phyloP scores from a whole-genome alignment of 768 basidiomycete species.

The Amanita exitialis region DNA sequence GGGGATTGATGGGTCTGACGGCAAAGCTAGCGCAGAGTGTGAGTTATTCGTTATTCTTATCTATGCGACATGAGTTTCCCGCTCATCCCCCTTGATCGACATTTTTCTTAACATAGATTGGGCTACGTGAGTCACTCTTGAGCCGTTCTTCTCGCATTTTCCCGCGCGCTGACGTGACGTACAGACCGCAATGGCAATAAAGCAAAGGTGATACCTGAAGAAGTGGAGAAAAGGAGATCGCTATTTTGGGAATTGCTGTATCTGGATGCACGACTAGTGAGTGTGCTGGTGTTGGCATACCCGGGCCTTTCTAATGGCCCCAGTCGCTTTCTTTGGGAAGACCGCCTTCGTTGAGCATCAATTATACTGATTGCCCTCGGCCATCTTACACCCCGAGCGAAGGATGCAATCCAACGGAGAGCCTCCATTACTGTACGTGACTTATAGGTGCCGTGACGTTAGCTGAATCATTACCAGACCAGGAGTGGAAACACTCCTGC shows the following conservation, averaged over 20 bases:
- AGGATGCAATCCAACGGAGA: conserved; percentile 25
- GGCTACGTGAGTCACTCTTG: conserved; percentile 37
- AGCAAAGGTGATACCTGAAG: conserved; percentile 60
- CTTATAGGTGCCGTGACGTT: background rate
- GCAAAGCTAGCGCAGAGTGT: conserved; percentile 56
- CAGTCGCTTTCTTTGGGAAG: conserved; percentile 57
- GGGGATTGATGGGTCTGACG: conserved; percentile 47
- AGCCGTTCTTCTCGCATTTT: conserved; percentile 4
- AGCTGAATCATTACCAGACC: conserved; percentile 30
- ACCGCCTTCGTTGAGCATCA: conserved; percentile 54
- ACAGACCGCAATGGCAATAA: conserved; percentile 57
- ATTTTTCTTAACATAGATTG: conserved; percentile 29
- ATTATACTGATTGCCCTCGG: conserved; percentile 47
- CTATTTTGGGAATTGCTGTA: conserved; percentile 65
- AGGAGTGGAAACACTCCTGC: conserved; percentile 64
- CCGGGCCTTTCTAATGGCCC: conserved; percentile 12
- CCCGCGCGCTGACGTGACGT: background rate
- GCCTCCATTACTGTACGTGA: conserved; percentile 32
- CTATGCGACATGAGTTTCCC: background rate
- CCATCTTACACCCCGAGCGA: conserved; percentile 35
- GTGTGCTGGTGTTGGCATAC: conserved; percentile 18
- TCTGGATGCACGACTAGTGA: conserved; percentile 50
- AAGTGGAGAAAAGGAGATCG: conserved; percentile 56
- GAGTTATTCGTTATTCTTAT: conserved; percentile 22
- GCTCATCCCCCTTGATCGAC: conserved; percentile 1